Evolutionary conservation across 2,329 filamentous ascomycete genomes (phyloP), one percentile per base, ranked within the genome.

Genomic region (Geosmithia flava): DNA sequence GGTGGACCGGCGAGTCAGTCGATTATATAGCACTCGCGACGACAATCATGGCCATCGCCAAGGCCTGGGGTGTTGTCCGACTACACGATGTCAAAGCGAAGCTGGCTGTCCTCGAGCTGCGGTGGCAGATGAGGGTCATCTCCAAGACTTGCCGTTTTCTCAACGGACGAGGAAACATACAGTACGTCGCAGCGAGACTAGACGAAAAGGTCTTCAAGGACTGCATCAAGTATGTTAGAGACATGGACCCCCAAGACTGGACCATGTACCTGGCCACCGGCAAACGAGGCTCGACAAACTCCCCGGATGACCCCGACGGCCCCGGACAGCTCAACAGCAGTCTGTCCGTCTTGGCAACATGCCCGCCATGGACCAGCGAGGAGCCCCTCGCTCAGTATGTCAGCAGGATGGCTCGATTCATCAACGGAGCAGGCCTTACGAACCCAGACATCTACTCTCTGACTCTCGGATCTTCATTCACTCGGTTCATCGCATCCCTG

Each of bases 121-220:
- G 67, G 19, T 78, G 74, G 67, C 74, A 80, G 55, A 80, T 80
- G 76, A 77, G 76, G 53, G 72, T 74, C 7, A 61, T 79, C 41
- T 74, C 78, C 7, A 78, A 77, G 54, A 72, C 74, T 15, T 77
- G 74, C 44, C 71, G 79, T 16, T 77, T 76, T 54, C 69, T 81
- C 51, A 76, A 75, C 20, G 68, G 70, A 20, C 65, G 73, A 44
- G 78, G 77, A 6, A 68, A 75, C 27, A 66, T 80, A 19, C 70
- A 72, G 44, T 80, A 78, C 52, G 74, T 78, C 3, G 75, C 75
- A 3, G 77, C 76, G 4, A 72, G 70, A 39, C 71, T 78, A 11
- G 66, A 69, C 16, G 68, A 70, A 33, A 70, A 70, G 48, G 63
- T 81, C 6, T 80, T 75, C 63, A 80, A 78, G 53, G 77, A 81